These are phyloP conservation scores for Komagataella pseudopastoris DNA, from an alignment of 805 yeast species.

Conservation along the genomic window DNA sequence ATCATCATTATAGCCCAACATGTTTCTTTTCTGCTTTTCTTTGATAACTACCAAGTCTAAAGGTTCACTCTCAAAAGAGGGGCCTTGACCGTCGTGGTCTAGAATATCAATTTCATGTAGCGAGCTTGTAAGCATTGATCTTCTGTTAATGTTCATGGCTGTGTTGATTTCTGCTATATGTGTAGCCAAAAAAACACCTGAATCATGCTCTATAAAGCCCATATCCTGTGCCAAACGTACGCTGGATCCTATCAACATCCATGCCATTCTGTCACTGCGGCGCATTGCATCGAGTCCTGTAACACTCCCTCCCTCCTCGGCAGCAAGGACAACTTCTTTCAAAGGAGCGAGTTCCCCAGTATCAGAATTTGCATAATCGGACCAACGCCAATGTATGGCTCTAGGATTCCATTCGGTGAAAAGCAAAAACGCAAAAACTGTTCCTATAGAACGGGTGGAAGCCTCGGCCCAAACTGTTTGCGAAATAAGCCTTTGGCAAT, in stretches of 20 bases:
- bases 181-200: constrained; percentile 68
- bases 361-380: constrained; percentile 63
- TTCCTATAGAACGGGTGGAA: constrained; percentile 74
- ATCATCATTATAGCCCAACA: background rate
- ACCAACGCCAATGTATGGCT: constrained; percentile 82
- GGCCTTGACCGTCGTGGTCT: constrained; percentile 18
- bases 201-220: constrained; percentile 63
- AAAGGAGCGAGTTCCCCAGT: constrained; percentile 20
- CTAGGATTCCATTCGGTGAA: constrained; percentile 95
- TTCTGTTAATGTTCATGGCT: constrained; percentile 68
- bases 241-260: constrained; percentile 87
- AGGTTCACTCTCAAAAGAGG: background rate
- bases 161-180: constrained; percentile 75
- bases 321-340: constrained; percentile 5
- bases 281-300: constrained; percentile 80
- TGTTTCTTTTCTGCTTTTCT: background rate
- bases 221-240: constrained; percentile 78
- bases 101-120: constrained; percentile 52
- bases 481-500: constrained; percentile 69
- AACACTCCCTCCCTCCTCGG: constrained; percentile 23
- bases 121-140: constrained; percentile 66
- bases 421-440: constrained; percentile 69
- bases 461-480: constrained; percentile 94
- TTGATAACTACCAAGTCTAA: background rate
- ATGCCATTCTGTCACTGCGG: constrained; percentile 79